Base-by-base conservation (phyloP, 192 early-diverging fungal species). In the Helicostylum pulchrum region DNA sequence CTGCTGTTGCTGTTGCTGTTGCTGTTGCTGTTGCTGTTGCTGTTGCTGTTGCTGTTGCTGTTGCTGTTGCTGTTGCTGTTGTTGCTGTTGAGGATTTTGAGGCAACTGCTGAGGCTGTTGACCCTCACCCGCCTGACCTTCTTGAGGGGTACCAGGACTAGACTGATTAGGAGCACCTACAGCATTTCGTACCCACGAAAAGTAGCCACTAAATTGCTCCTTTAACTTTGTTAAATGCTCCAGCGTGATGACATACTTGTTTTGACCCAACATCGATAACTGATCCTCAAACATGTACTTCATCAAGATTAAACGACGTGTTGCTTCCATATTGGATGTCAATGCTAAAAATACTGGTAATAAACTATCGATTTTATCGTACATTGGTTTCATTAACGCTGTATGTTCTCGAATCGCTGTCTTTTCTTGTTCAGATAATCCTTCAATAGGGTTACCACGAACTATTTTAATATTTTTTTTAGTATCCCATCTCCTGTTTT, bases 231-330 rank as follows among this genome's bases (percentile, higher is more conserved):
- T 60, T 10, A 83, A 60, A 34, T 79, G 73, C 14, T 77, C 75
- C 5, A 75, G 64, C 1, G 74, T 78, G 9, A 83, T 80, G 6
- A 77, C 72, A 54, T 72, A 83, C 17, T 77, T 73, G 14, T 76
- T 73, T 36, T 76, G 81, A 23, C 68, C 54, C 6, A 83, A 31
- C 11, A 73, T 45, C 0, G 74, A 74, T 2, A 83, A 55, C 30
- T 83, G 81, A 53, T 78, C 78, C 48, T 83, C 70, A 50, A 83
- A 79, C 78, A 79, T 83, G 61, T 72, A 77, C 57, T 83, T 83
- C 78, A 83, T 77, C 31, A 77, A 48, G 44, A 83, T 79, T 10
- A 83, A 56, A 2, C 76, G 65, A 11, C 70, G 50, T n/a, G 76
- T 83, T 0, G 81, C 78, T 44, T 83, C 81, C 4, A 64, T 50